Base-by-base conservation (phyloP, 2,329 filamentous ascomycete genomes). In the Sclerotinia minor region DNA sequence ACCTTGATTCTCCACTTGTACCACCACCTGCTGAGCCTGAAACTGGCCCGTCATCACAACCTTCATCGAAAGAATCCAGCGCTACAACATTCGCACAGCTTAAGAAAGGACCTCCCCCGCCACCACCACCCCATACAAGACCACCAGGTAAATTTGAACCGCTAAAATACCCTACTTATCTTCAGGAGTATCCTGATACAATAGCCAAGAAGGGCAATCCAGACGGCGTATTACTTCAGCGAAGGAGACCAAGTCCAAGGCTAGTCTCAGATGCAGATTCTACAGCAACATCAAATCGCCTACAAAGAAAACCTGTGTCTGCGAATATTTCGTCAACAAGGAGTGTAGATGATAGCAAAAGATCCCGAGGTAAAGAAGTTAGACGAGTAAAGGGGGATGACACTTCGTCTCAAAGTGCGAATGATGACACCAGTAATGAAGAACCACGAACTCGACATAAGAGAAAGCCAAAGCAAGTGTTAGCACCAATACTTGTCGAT, bases 101-200 rank as follows among this genome's bases (percentile, higher is more conserved):
- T 7, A 68, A 65, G 38, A 74, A 68, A 41, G 74, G 53, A 58
- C 77, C 78, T 67, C 77, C 79, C 26, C 70, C 78, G 59, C 71
- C 78, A 60, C 71, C 72, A 21, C 74, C 75, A 32, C 73, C 73
- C 35, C 73, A 72, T 67, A 61, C 69, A 35, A 70, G 55, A 57
- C 61, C 67, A 41, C 57, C 72, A 24, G 47, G 68, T 75, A 77
- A 76, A 65, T 76, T 81, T 15, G 79, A 81, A 58, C 79, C 80
- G 19, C 69, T 77, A 17, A 74, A 75, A 35, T 79, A 79, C 69
- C 77, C 77, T 13, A 75, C 74, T 2, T 78, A 78, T 66, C 68
- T 76, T n/a, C 75, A 77, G 69, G 76, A 78, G 68, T 77, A 78
- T 68, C 76, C 75, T 1, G 76, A 78, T 49, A 75, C 76, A 8